Conservation (phyloP, 495 filamentous ascomycete genomes). For the Paragyromitra xinjiangensis region DNA sequence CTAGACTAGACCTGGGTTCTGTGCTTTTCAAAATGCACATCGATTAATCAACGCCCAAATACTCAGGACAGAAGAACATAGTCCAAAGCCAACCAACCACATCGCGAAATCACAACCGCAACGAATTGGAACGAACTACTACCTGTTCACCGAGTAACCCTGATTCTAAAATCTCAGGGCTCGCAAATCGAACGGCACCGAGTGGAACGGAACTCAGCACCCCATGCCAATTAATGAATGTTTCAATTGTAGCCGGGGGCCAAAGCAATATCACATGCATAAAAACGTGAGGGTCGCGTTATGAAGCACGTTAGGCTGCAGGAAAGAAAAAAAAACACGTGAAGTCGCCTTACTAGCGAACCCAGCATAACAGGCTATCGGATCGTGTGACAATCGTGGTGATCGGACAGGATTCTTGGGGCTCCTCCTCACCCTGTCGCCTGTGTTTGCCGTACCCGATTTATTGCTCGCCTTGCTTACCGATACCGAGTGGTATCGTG, state of each 20-base stretch:
- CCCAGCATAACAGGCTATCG: not conserved
- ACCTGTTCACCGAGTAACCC: too few species aligned
- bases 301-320: not conserved
- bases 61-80: too few species aligned
- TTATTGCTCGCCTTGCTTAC: not conserved
- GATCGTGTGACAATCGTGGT: not conserved
- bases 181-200: not conserved
- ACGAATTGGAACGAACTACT: not conserved
- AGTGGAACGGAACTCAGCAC: not conserved
- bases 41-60: not conserved
- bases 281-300: not conserved
- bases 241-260: not conserved
- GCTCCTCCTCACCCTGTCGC: not conserved
- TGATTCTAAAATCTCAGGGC: not conserved
- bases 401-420: not conserved
- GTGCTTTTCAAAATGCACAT: not conserved
- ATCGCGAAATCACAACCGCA: not conserved
- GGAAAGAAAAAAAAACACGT: not conserved
- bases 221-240: not conserved
- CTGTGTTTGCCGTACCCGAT: not conserved
- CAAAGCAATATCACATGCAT: slow-evolving; percentile 3
- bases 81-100: too few species aligned
- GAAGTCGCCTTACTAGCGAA: not conserved
- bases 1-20: not conserved
- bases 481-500: not conserved